These are phyloP conservation scores for Chloranthus sessilifolius DNA, from an alignment of 164 flowering plant genomes.

Conservation along the genomic window DNA sequence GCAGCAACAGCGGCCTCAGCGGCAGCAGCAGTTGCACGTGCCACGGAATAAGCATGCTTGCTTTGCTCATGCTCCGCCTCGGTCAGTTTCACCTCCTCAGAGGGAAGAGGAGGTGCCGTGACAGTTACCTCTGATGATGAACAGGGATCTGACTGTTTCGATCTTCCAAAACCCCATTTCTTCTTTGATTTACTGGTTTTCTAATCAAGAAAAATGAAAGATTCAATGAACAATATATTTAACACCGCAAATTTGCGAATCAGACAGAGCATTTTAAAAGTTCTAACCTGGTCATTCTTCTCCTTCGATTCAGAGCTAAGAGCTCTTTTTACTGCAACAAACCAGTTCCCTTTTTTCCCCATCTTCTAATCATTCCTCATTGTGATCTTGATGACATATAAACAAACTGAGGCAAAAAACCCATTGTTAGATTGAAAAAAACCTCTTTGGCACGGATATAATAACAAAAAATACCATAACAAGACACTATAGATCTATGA, in stretches of 20 bases:
- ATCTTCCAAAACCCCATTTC: constrained; percentile 37
- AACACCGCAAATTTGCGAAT: too few relatives aligned
- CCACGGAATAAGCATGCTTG: constrained; percentile 26
- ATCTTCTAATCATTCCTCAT: constrained; percentile 25
- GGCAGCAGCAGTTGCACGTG: constrained; percentile 28
- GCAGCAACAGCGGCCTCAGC: constrained; percentile 35
- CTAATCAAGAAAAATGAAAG: constrained; percentile 24
- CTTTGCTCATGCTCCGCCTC: constrained; percentile 35
- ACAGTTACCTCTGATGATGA: constrained; percentile 23
- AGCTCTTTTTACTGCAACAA: constrained; percentile 73
- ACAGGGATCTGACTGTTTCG: constrained; percentile 21
- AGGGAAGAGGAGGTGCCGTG: constrained; percentile 14
- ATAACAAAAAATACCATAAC: too few relatives aligned
- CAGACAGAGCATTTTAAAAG: neutral
- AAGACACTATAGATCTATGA: too few relatives aligned
- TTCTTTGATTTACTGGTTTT: constrained; percentile 46
- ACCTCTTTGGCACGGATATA: too few relatives aligned
- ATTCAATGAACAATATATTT: too few relatives aligned
- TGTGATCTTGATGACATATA: constrained; percentile 15
- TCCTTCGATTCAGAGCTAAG: constrained; percentile 58
- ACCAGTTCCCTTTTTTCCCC: constrained; percentile 85
- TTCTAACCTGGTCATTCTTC: constrained; percentile 29
- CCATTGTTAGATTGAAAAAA: too few relatives aligned
- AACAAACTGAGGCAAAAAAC: too few relatives aligned
- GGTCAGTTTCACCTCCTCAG: constrained; percentile 33